Percentiles rank a stretch among this genome's conserved stretches.
These are phyloP conservation scores for Cryomyces antarcticus DNA, from an alignment of 495 filamentous ascomycete species.

Conservation along the genomic window DNA sequence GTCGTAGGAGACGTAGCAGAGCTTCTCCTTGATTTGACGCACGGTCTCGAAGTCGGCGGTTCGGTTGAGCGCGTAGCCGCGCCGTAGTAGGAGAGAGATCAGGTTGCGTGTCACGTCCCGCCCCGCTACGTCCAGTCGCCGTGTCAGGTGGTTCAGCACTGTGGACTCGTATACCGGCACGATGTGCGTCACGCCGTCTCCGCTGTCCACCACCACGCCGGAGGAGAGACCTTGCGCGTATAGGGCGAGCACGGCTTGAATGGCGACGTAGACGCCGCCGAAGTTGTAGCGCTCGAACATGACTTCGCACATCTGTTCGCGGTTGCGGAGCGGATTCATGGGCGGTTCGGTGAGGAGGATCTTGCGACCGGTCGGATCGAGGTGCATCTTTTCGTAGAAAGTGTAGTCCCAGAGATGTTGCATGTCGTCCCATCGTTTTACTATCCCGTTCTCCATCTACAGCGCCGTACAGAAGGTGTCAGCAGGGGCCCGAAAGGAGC, in stretches of 20 bases:
- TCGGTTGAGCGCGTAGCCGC: conserved; percentile 92
- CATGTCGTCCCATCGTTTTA: conserved; percentile 99
- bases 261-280: conserved; percentile 94
- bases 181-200: conserved; percentile 95
- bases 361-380: conserved; percentile 82
- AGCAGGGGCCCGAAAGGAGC: too few species aligned
- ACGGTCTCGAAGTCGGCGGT: conserved; percentile 99
- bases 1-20: conserved; percentile 98
- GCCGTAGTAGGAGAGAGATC: conserved; percentile 81
- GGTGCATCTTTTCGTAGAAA: conserved; percentile 86
- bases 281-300: conserved; percentile 97
- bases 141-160: conserved; percentile 91
- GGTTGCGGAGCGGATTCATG: conserved; percentile 90
- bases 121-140: conserved; percentile 82
- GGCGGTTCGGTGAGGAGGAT: conserved; percentile 96
- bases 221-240: conserved; percentile 95
- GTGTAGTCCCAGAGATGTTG: conserved; percentile 98
- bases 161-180: conserved; percentile 96
- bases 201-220: conserved; percentile 93
- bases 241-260: conserved; percentile 90
- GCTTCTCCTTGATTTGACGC: conserved; percentile 88
- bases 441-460: conserved; percentile 97
- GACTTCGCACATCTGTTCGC: conserved; percentile 92
- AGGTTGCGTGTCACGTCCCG: conserved; percentile 95
- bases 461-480: not conserved